Evolutionary conservation across 805 yeast genomes (phyloP).

Genomic region (Starmerella etchellsii): DNA sequence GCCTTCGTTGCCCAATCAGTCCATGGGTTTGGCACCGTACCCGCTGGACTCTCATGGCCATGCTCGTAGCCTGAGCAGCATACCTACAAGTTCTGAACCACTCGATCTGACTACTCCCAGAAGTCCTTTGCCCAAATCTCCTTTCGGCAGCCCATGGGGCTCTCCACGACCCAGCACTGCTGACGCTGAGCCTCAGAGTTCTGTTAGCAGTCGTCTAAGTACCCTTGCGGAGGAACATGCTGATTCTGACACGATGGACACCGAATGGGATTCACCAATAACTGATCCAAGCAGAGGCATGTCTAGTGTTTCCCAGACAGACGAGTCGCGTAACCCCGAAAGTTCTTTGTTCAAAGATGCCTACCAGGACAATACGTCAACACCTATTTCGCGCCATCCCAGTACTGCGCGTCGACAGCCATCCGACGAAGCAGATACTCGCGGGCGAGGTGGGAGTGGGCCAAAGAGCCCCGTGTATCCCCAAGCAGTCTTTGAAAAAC

Average conservation of each 20-base stretch:
- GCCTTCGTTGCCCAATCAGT: too few relatives aligned
- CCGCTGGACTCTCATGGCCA: neutral
- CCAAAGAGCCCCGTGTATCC: neutral
- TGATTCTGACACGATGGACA: constrained; percentile 1
- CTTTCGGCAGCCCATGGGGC: constrained; percentile 12
- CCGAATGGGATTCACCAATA: constrained; percentile 1
- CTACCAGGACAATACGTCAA: neutral
- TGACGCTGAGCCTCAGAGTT: constrained; percentile 2
- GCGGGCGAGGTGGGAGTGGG: neutral
- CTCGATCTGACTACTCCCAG: constrained; percentile 3
- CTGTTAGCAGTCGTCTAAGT: constrained; percentile 7
- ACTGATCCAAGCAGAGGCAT: neutral
- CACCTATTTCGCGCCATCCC: neutral
- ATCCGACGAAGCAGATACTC: neutral
- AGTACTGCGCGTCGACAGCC: too few relatives aligned
- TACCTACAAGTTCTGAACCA: neutral
- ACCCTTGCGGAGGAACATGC: constrained; percentile 13
- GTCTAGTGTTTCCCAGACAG: neutral
- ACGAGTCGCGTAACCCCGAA: neutral
- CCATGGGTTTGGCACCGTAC: too few relatives aligned
- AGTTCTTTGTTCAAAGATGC: constrained; percentile 8
- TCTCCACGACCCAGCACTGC: constrained; percentile 12
- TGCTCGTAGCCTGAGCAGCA: constrained; percentile 4
- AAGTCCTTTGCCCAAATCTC: constrained; percentile 9
- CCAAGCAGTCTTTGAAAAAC: constrained; percentile 1